Conservation (phyloP, 208 protist species). For the Acanthamoeba royreba region DNA sequence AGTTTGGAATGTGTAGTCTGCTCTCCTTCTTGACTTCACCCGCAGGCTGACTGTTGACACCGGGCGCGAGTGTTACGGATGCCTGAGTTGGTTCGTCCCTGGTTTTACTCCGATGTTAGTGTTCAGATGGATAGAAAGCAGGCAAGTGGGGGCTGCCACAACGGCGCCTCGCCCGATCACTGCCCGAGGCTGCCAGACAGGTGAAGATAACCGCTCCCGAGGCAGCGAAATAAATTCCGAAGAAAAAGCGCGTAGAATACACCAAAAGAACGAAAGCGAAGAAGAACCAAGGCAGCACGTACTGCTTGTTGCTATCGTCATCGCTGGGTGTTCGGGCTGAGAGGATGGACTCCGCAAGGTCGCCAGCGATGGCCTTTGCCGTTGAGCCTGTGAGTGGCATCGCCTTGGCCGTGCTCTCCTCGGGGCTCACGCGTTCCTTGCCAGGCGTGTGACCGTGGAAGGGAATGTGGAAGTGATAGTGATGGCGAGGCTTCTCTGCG, state of each 20-base stretch:
- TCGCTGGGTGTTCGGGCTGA: neutral
- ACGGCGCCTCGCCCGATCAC: too few species aligned
- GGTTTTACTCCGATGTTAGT: too few species aligned
- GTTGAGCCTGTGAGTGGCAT: neutral
- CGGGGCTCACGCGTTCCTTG: neutral
- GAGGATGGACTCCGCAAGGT: neutral
- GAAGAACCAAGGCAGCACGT: neutral
- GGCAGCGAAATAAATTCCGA: too few species aligned
- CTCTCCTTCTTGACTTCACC: neutral
- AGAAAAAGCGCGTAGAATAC: neutral
- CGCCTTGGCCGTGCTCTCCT: neutral
- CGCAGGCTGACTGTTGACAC: neutral
- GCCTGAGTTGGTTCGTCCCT: neutral
- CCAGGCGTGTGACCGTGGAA: too few species aligned
- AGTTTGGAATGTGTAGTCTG: neutral
- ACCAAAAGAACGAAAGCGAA: neutral
- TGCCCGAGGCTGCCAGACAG: too few species aligned
- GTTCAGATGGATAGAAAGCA: too few species aligned
- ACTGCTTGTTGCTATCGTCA: neutral
- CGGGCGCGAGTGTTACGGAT: neutral
- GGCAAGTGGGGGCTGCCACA: too few species aligned
- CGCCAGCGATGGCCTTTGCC: neutral
- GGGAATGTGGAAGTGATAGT: too few species aligned
- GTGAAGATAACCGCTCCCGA: too few species aligned
- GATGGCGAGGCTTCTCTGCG: too few species aligned